Conservation (phyloP, 176 grass and related monocot species). For the Canna indica region DNA sequence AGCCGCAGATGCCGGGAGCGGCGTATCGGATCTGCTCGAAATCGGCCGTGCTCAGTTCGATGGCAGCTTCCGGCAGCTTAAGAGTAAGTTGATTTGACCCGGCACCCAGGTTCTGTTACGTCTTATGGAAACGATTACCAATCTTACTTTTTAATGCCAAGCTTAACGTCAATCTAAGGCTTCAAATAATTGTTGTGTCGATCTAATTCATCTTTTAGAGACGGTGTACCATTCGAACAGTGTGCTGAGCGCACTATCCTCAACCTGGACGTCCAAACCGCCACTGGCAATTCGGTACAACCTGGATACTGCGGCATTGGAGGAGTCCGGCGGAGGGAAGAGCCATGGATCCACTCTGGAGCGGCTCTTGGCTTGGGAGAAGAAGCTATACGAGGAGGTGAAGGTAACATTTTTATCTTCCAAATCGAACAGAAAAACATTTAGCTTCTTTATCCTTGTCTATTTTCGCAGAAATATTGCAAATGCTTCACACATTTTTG, state of each 20-base stretch:
- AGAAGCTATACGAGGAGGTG: conserved; percentile 96
- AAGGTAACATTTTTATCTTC: conserved; percentile 39
- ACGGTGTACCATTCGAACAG: conserved; percentile 96
- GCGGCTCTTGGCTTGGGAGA: conserved; percentile 94
- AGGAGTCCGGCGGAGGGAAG: conserved; percentile 64
- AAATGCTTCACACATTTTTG: background rate
- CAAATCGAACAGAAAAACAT: background rate
- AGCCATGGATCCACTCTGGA: conserved; percentile 90
- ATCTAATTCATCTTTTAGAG: conserved; percentile 28
- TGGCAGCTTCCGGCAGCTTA: conserved; percentile 74
- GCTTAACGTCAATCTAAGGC: background rate
- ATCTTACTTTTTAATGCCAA: background rate
- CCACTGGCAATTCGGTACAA: conserved; percentile 82
- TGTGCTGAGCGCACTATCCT: conserved; percentile 67
- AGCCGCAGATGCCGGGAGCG: conserved; percentile 60
- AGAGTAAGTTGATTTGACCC: conserved; percentile 34
- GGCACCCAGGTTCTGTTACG: background rate
- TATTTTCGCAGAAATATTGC: background rate
- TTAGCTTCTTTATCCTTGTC: background rate
- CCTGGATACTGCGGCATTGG: conserved; percentile 46
- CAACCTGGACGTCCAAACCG: conserved; percentile 84
- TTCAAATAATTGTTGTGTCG: background rate
- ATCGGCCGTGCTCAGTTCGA: conserved; percentile 71
- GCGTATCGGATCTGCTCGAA: conserved; percentile 71
- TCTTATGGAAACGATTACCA: background rate